phyloP scores from a whole-genome alignment of 1,284 basidiomycete species.

The Psilocybe mexicana region DNA sequence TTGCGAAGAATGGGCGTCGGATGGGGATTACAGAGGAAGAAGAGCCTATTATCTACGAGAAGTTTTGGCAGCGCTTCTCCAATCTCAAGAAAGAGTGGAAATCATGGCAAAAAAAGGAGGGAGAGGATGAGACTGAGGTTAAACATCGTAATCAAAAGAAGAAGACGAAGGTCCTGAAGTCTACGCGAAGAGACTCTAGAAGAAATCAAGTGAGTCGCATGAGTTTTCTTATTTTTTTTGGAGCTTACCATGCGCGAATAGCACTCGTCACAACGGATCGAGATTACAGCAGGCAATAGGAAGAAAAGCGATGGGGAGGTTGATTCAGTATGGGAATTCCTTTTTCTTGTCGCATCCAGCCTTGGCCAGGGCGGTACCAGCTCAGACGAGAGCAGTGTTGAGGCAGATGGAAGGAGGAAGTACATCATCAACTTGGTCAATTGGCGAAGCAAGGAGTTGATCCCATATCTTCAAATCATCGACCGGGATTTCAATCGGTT shows the following conservation, averaged over 20 bases:
- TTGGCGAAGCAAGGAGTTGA: not conserved
- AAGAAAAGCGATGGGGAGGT: not conserved
- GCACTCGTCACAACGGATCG: not conserved
- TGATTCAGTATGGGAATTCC: constrained; percentile 4
- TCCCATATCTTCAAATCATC: constrained; percentile 7
- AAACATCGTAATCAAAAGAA: not conserved
- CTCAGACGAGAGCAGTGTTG: constrained; percentile 1
- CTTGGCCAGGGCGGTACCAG: not conserved
- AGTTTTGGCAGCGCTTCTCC: constrained; percentile 1
- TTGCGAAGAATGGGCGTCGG: not conserved
- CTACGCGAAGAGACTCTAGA: constrained; percentile 1
- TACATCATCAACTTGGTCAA: not conserved
- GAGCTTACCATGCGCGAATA: not conserved
- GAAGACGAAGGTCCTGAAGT: not conserved
- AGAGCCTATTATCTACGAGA: not conserved
- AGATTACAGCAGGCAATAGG: not conserved
- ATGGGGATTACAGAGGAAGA: not conserved
- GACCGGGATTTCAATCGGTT: constrained; percentile 1
- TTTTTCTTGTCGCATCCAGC: not conserved
- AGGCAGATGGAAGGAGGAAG: not conserved
- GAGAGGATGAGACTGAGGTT: not conserved
- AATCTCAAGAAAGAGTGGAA: not conserved
- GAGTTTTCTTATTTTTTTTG: not conserved
- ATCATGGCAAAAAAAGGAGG: not conserved
- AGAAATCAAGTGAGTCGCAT: not conserved